Base-by-base conservation (phyloP, 2,329 filamentous ascomycete genomes). In the Colletotrichum sp. region DNA sequence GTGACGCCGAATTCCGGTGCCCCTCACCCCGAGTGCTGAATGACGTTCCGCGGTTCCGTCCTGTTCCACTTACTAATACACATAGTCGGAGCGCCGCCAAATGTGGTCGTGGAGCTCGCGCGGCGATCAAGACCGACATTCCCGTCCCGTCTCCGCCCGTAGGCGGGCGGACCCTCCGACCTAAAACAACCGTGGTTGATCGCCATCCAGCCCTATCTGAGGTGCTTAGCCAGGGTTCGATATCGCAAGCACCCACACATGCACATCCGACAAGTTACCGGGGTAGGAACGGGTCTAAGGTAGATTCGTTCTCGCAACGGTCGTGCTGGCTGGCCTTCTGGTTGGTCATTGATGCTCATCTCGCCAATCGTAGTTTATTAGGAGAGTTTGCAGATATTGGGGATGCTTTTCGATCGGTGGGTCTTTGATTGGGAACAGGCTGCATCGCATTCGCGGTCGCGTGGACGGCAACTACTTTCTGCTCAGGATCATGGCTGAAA, bases 31-130 rank as follows among this genome's bases (percentile, higher is more conserved):
- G 43, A 52, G 43, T 52, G 43, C 10, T 74, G 70, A 74, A 61
- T 76, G 74, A 76, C 74, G 74, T 76, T 72, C 65, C 43, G 43
- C n/a, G 10, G 57, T 28, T 69, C 64, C 71, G 58, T 63, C 66
- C 63, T 16, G 30, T 26, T 67, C 64, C 64, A 76, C 70, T 76
- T 43, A 76, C 74, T 76, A 76, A 76, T 76, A 71, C 74, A 76
- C 73, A 65, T 65, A 76, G 34, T 60, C 68, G 36, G 58, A 30
- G 58, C 52, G n/a, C 48, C 55, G 55, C 69, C 69, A 64, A 48
- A 36, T 34, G 38, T 43, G n/a, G 43, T 18, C 28, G 36, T 36
- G 57, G 63, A 65, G 43, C 65, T 26, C 57, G 43, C 55, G 48
- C 66, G 67, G 74, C 61, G 48, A 48, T 34, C 43, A 60, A 26